Conservation (phyloP, 805 yeast genomes). For the Brettanomyces nanus region DNA sequence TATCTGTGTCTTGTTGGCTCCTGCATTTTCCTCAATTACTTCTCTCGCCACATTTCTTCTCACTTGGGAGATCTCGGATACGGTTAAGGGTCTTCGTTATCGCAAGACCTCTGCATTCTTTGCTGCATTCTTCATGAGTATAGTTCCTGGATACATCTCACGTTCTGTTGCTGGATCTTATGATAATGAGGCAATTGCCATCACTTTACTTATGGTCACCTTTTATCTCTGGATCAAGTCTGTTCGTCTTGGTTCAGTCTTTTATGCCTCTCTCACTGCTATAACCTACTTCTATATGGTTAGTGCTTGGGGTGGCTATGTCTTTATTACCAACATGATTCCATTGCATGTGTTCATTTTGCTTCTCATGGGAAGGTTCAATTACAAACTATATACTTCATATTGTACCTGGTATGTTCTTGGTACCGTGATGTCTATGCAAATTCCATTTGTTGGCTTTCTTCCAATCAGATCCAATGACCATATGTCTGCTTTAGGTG, state of each 20-base stretch:
- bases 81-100: slow-evolving; percentile 22
- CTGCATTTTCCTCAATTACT: slow-evolving; percentile 90
- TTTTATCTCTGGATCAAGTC: slow-evolving; percentile 95
- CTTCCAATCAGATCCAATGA: slow-evolving; percentile 94
- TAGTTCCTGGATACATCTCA: slow-evolving; percentile 97
- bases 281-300: slow-evolving; percentile 96
- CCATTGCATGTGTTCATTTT: slow-evolving; percentile 91
- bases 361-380: slow-evolving; percentile 90
- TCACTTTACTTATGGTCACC: slow-evolving; percentile 89
- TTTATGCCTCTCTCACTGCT: slow-evolving; percentile 79
- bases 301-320: slow-evolving; percentile 99
- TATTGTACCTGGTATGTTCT: slow-evolving; percentile 95
- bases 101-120: slow-evolving; percentile 69
- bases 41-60: slow-evolving; percentile 83
- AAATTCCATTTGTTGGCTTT: slow-evolving; percentile 97
- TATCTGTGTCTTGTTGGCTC: slow-evolving; percentile 92
- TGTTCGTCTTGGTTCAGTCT: slow-evolving; percentile 80
- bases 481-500: slow-evolving; percentile 97
- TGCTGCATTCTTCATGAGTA: slow-evolving; percentile 92
- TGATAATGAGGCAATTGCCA: slow-evolving; percentile 98
- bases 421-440: slow-evolving; percentile 98
- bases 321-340: slow-evolving; percentile 93
- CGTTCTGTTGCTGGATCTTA: slow-evolving; percentile 98
- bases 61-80: slow-evolving; percentile 83
- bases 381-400: slow-evolving; percentile 73